Evolutionary conservation across 2,329 filamentous ascomycete genomes (phyloP), one percentile per base, ranked within the genome.

Genomic region (Colletotrichum nymphaeae): DNA sequence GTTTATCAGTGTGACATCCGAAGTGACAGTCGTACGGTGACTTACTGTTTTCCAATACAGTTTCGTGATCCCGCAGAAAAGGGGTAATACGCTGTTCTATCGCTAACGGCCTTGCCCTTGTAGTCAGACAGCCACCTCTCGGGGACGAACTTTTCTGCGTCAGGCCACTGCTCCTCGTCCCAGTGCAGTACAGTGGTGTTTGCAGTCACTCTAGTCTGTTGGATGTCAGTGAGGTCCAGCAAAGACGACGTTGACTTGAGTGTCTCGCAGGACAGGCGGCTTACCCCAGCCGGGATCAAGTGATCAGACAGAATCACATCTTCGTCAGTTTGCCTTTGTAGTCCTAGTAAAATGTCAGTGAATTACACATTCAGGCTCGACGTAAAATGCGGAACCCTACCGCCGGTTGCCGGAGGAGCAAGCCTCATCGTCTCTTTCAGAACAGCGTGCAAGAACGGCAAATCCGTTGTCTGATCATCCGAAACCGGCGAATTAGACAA

Each of bases 51-150:
- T 49, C 42, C 42, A 49, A 49, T 49, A 49, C 42, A 49, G 19
- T 49, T 49, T 3, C 42, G 19, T 19, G 42, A 49, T 49, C 42
- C 42, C 19, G 42, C 42, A 49, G 42, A 49, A 49, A 49, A 49
- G 19, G 42, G 42, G 42, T 49, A 49, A 7, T 49, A 49, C 6
- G 42, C 42, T 19, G 42, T 49, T 49, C 8, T 49, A 8, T 49
- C 42, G 19, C 8, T 49, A 8, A 8, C 42, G 42, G 42, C 16
- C 42, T 8, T n/a, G 1, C 58, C 66, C 46, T 63, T 69, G 2
- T 63, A 63, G 22, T 69, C n/a, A 16, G 58, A 63, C 19, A 69
- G 26, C 46, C 66, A 69, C 16, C 66, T 9, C 16, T 63, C 66
- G 22, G 66, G 66, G 11, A 63, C 66, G 1, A 63, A 69, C 5